These are phyloP conservation scores for Drechslerella coelobrocha DNA, from an alignment of 2,329 filamentous ascomycete genomes.

Conservation along the genomic window DNA sequence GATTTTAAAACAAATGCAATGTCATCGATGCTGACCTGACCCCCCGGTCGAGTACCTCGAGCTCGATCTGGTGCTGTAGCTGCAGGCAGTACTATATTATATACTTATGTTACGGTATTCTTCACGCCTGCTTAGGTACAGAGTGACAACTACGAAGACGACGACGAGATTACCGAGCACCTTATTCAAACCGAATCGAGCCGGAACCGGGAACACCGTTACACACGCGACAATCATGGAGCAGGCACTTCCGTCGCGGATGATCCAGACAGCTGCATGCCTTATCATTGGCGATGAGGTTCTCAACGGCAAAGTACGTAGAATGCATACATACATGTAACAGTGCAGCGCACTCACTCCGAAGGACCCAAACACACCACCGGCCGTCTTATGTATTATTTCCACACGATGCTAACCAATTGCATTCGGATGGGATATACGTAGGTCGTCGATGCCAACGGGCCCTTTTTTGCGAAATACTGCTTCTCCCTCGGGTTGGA, in stretches of 20 bases:
- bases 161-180: background rate
- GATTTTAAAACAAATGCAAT: too few species aligned
- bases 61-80: too few species aligned
- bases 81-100: background rate
- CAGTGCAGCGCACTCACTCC: too few species aligned
- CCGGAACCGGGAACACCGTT: too few species aligned
- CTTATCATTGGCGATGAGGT: slow-evolving; percentile 98
- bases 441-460: slow-evolving; percentile 64
- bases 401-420: background rate
- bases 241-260: slow-evolving; percentile 19
- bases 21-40: too few species aligned
- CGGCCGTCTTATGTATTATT: background rate
- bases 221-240: too few species aligned
- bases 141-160: background rate
- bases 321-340: too few species aligned
- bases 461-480: slow-evolving; percentile 69
- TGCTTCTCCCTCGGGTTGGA: slow-evolving; percentile 71
- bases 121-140: slow-evolving; percentile 14
- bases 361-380: slow-evolving; percentile 52
- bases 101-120: slow-evolving; percentile 18
- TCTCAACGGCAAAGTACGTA: slow-evolving; percentile 90
- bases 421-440: slow-evolving; percentile 53
- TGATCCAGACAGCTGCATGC: slow-evolving; percentile 86
- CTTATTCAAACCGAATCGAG: background rate
- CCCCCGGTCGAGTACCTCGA: too few species aligned